Base-by-base conservation (phyloP, 2,329 filamentous ascomycete species). In the Cladophialophora psammophila region DNA sequence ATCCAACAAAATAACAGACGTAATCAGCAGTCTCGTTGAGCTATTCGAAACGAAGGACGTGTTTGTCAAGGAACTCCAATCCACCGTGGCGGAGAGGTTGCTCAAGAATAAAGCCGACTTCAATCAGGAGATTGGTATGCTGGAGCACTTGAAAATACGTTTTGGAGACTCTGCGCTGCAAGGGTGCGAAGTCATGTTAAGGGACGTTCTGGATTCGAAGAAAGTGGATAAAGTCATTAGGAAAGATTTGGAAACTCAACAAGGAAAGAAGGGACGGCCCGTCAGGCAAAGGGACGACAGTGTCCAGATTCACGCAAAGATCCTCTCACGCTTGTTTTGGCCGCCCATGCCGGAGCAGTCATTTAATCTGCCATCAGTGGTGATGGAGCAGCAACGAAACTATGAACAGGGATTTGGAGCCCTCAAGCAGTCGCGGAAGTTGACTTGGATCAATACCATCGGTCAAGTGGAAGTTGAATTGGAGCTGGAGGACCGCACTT, bases 111-210 rank as follows among this genome's bases (percentile, higher is more conserved):
- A 90, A 68, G 83, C 86, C 18, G 84, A 87, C 31, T 96, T 93
- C 72, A 86, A 91, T 67, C 93, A 93, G 77, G 95, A 92, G 78
- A 87, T 92, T 62, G 90, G 91, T 63, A 91, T 97, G 4, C 85
- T 98, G 5, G 89, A 94, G 65, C 85, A 98, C 9, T 85, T 99
- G 66, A 97, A 97, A 80, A 86, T 92, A 68, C 89, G 94, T 8
- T 94, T 97, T 64, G 94, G 94, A 31, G 93, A 97, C 71, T 85
- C 87, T 34, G 89, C 92, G 15, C 82, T 99, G 54, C 95, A 98
- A 76, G 91, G 92, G 57, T 97, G 94, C 78, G 94, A 99, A 76
- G 95, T 99, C 74, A 99, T 99, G 95, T 87, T 99, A 65, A 92
- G 91, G 70, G 95, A 99, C 76, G 91, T 98, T 40, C 86, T 91